Evolutionary conservation across 2,329 filamentous ascomycete species (phyloP).

Genomic region (Fusarium torreyae): DNA sequence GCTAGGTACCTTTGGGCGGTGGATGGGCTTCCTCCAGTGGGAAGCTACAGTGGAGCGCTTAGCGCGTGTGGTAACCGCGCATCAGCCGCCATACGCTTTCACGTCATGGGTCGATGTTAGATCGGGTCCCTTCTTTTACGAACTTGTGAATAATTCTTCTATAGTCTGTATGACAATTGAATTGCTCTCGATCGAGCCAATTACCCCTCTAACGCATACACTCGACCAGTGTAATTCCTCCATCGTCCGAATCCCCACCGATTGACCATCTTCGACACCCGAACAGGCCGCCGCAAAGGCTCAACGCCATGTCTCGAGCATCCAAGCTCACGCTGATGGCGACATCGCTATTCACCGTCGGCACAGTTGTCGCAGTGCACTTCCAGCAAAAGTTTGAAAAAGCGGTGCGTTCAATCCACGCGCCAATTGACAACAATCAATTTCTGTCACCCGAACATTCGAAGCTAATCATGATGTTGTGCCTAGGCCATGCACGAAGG

Average conservation of each 20-base stretch:
- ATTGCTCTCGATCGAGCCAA: not conserved
- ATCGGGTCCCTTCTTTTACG: slow-evolving; percentile 24
- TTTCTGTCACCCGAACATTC: not conserved
- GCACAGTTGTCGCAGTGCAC: slow-evolving; percentile 89
- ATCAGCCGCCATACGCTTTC: slow-evolving; percentile 32
- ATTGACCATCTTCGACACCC: not conserved
- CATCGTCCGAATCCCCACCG: too few relatives aligned
- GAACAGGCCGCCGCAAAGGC: not conserved
- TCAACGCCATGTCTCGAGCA: slow-evolving; percentile 82
- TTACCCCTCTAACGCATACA: not conserved
- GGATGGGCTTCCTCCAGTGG: slow-evolving; percentile 12
- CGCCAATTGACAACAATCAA: not conserved
- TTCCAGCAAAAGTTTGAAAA: slow-evolving; percentile 89
- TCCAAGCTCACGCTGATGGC: slow-evolving; percentile 88
- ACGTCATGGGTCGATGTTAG: slow-evolving; percentile 36
- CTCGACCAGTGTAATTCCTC: too few relatives aligned
- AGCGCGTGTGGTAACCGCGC: slow-evolving; percentile 36
- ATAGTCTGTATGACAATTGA: not conserved
- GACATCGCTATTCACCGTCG: slow-evolving; percentile 81
- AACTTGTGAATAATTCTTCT: slow-evolving; percentile 25
- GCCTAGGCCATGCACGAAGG: slow-evolving; percentile 92
- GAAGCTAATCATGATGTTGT: slow-evolving; percentile 20
- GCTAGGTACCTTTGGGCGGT: slow-evolving; percentile 22
- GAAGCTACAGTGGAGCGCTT: slow-evolving; percentile 25
- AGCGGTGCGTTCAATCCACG: slow-evolving; percentile 70